Evolutionary conservation across 495 filamentous ascomycete genomes (phyloP).

Genomic region (Lasiosphaeria miniovina): DNA sequence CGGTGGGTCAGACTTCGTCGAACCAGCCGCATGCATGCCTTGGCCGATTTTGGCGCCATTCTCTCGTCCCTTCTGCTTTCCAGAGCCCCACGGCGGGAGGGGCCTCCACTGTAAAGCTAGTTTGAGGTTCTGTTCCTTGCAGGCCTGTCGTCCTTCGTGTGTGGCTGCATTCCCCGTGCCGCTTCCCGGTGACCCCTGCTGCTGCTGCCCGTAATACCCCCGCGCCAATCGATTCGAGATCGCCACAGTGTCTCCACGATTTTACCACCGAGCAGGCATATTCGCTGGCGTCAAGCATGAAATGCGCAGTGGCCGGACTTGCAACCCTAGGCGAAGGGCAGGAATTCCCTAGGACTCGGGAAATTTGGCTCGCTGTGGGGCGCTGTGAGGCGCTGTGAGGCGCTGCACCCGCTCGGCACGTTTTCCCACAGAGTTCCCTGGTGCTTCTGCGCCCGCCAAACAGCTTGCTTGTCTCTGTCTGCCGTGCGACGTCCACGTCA

Average conservation of each 20-base stretch:
- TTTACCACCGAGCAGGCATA: background rate
- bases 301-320: background rate
- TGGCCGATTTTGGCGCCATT: background rate
- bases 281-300: background rate
- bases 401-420: no score
- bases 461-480: background rate
- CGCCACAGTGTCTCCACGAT: background rate
- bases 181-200: background rate
- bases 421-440: no score
- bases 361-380: no score
- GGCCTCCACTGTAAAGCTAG: slow-evolving; percentile 11
- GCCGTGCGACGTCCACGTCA: background rate
- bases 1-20: slow-evolving; percentile 10
- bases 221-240: background rate
- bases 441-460: background rate
- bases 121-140: slow-evolving; percentile 23
- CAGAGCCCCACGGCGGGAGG: slow-evolving; percentile 6
- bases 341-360: background rate
- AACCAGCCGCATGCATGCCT: background rate
- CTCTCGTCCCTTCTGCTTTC: slow-evolving; percentile 8
- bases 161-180: slow-evolving; percentile 9
- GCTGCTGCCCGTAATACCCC: background rate
- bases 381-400: no score
- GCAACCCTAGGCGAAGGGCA: background rate
- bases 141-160: slow-evolving; percentile 10